These are phyloP conservation scores for Sphagnum tenellum DNA, from an alignment of 225 moss, liverwort and hornwort species.

Conservation along the genomic window DNA sequence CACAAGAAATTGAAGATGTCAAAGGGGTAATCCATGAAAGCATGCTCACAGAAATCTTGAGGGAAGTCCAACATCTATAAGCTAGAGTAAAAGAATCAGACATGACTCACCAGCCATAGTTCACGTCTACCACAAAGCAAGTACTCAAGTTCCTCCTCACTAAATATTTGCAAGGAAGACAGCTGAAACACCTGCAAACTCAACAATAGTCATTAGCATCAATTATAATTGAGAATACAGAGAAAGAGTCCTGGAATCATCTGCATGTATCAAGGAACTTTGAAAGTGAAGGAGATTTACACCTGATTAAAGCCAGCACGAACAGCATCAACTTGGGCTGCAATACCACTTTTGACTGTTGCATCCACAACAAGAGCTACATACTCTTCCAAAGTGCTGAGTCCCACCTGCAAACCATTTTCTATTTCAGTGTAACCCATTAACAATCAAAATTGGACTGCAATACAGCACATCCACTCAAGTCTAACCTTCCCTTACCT, in stretches of 20 bases:
- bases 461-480: conserved; percentile 6
- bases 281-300: too few relatives aligned
- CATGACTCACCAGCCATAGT: conserved; percentile 70
- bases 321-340: conserved; percentile 73
- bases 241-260: too few relatives aligned
- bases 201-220: too few relatives aligned
- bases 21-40: too few relatives aligned
- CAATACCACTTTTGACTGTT: conserved; percentile 74
- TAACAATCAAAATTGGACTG: background rate
- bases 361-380: conserved; percentile 77
- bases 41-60: too few relatives aligned
- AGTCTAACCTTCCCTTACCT: background rate
- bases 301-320: conserved; percentile 91
- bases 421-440: too few relatives aligned
- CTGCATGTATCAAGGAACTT: background rate
- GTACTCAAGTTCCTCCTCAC: conserved; percentile 84
- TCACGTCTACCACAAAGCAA: conserved; percentile 87
- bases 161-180: conserved; percentile 77
- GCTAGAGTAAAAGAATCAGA: background rate
- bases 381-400: conserved; percentile 82
- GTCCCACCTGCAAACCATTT: conserved; percentile 38
- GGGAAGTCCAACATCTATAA: background rate
- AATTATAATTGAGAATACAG: too few relatives aligned
- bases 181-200: conserved; percentile 80
- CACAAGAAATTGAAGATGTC: too few relatives aligned